These are phyloP conservation scores for Lotus japonicus DNA, from an alignment of 306 rosid genomes.

Conservation along the genomic window DNA sequence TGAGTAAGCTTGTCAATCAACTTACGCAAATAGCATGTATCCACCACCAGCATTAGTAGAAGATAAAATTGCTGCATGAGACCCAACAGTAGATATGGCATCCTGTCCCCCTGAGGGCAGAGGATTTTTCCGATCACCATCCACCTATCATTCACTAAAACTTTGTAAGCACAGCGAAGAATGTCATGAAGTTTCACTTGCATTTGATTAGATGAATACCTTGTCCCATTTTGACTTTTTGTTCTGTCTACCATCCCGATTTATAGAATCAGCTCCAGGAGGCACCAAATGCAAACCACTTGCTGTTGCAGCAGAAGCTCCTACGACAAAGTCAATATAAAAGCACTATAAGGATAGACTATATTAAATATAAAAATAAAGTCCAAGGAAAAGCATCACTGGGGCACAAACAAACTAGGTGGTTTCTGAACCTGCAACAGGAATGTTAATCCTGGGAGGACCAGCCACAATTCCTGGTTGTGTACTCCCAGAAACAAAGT, in stretches of 20 bases:
- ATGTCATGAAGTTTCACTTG: neutral
- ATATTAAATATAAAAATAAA: constrained; percentile 7
- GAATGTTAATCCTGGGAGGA: constrained; percentile 39
- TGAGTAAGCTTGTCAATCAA: constrained; percentile 3
- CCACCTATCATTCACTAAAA: constrained; percentile 49
- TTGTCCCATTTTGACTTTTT: no score
- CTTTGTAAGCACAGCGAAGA: constrained; percentile 6
- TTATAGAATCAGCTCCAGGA: no score
- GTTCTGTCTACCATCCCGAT: no score
- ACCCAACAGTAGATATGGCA: constrained; percentile 50
- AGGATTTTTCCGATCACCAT: constrained; percentile 63
- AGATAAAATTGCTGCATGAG: constrained; percentile 62
- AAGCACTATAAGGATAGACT: constrained; percentile 8
- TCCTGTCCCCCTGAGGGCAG: constrained; percentile 59
- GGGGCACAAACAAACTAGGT: constrained; percentile 1
- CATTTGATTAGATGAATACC: no score
- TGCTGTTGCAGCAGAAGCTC: no score
- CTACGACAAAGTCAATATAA: neutral
- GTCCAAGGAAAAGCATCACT: constrained; percentile 10
- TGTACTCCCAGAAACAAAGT: constrained; percentile 54
- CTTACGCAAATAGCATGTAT: constrained; percentile 84
- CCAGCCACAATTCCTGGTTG: constrained; percentile 49
- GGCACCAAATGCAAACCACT: no score
- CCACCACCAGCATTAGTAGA: constrained; percentile 77
- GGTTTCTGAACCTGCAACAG: constrained; percentile 40